Evolutionary conservation across 2,329 filamentous ascomycete genomes (phyloP).

Genomic region (Apiospora marii): DNA sequence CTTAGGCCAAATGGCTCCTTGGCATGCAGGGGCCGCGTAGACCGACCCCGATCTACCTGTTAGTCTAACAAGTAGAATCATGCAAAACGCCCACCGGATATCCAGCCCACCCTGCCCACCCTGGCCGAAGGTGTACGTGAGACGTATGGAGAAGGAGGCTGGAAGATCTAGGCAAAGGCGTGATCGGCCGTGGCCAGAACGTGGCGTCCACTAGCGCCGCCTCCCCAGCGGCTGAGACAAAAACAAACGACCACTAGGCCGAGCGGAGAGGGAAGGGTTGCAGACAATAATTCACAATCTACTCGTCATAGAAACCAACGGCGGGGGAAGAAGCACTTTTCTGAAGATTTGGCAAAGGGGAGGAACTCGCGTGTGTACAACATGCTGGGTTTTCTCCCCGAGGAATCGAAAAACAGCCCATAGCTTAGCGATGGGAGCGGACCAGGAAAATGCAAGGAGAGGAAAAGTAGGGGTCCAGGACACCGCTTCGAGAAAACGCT

Average conservation of each 20-base stretch:
- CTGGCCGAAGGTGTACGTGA: no score
- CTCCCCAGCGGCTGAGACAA: background rate
- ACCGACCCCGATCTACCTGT: background rate
- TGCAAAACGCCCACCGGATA: background rate
- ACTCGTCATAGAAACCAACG: constrained; percentile 1
- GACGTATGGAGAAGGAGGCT: no score
- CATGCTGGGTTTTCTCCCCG: background rate
- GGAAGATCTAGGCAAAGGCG: background rate
- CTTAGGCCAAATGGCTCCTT: background rate
- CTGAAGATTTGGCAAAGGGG: background rate
- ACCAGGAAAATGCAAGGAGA: background rate
- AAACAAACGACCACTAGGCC: background rate
- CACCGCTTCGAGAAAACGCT: background rate
- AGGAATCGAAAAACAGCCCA: no score
- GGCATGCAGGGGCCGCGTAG: background rate
- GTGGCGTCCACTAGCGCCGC: background rate
- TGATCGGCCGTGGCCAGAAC: background rate
- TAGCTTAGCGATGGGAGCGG: no score
- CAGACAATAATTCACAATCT: background rate
- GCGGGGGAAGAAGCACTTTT: background rate
- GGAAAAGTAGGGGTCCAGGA: background rate
- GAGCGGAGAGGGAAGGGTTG: background rate
- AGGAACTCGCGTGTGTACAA: no score
- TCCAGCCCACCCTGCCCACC: no score
- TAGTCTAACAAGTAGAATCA: background rate